Percentiles rank a stretch among this genome's conserved stretches.
Evolutionary conservation across 257 asterid genomes (phyloP).

Genomic region (Verbascum thapsus): DNA sequence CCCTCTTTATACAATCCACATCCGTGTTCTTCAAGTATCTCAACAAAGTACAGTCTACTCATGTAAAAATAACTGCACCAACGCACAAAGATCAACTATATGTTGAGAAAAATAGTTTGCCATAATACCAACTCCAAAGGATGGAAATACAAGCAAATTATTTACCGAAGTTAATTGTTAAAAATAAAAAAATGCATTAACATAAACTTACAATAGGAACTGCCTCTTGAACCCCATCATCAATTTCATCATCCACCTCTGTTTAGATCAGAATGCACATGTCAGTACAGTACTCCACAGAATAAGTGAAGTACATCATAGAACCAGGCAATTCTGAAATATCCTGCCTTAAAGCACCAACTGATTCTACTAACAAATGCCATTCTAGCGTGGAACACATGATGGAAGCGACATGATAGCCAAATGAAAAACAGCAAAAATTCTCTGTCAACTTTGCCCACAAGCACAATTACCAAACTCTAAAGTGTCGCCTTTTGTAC

Average conservation of each 20-base stretch:
- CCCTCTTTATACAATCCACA: neutral
- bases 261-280: slow-evolving; percentile 36
- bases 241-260: slow-evolving; percentile 49
- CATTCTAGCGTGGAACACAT: slow-evolving; percentile 3
- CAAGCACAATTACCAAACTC: too few relatives aligned
- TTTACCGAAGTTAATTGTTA: neutral
- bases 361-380: slow-evolving; percentile 14
- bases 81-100: neutral
- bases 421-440: slow-evolving; percentile 17
- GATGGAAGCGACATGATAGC: slow-evolving; percentile 3
- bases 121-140: slow-evolving; percentile 6
- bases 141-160: neutral
- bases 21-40: neutral
- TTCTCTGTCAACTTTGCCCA: neutral
- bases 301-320: neutral
- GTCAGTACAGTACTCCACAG: slow-evolving; percentile 14
- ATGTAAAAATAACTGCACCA: neutral
- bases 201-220: slow-evolving; percentile 51
- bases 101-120: neutral
- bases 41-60: neutral
- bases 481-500: too few relatives aligned
- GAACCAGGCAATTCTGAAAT: neutral
- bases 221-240: slow-evolving; percentile 41
- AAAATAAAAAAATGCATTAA: slow-evolving; percentile 9
- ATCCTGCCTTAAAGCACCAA: slow-evolving; percentile 3